These are phyloP conservation scores for Beauveria sp. DNA, from an alignment of 2,329 filamentous ascomycete species.

Conservation along the genomic window DNA sequence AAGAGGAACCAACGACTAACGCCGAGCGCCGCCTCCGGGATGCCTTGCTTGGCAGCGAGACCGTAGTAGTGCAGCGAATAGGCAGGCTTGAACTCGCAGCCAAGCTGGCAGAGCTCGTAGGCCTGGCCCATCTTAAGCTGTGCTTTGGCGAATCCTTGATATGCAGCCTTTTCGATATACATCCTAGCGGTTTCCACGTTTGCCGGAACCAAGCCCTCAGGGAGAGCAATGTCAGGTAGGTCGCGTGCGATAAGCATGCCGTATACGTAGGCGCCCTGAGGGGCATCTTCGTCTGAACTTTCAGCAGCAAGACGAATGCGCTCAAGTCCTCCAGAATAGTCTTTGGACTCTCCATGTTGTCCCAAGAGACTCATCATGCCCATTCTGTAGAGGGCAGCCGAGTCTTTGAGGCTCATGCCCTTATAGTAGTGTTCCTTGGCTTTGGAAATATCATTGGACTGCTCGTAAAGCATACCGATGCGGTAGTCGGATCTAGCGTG, in stretches of 20 bases:
- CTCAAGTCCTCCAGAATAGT: constrained; percentile 69
- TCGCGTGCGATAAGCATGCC: constrained; percentile 91
- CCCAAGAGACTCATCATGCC: constrained; percentile 97
- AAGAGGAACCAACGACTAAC: constrained; percentile 99
- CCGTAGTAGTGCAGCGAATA: constrained; percentile 94
- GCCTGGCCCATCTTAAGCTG: constrained; percentile 96
- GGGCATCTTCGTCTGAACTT: constrained; percentile 89
- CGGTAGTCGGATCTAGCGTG: constrained; percentile 89
- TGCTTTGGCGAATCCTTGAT: constrained; percentile 90
- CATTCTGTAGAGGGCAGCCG: constrained; percentile 76
- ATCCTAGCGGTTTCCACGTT: constrained; percentile 68
- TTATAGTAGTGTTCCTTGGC: constrained; percentile 85
- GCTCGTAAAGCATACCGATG: constrained; percentile 97
- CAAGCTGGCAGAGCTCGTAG: constrained; percentile 88
- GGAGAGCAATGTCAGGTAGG: constrained; percentile 81
- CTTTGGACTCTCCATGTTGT: constrained; percentile 82
- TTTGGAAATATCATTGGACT: constrained; percentile 84
- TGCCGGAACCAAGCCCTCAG: constrained; percentile 58
- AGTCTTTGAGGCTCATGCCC: constrained; percentile 74
- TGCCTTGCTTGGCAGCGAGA: constrained; percentile 82
- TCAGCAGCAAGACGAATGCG: constrained; percentile 78
- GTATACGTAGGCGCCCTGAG: constrained; percentile 90
- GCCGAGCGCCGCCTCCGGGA: constrained; percentile 87
- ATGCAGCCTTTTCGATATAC: constrained; percentile 94
- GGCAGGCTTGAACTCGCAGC: constrained; percentile 90